These are phyloP conservation scores for Sarcocystis neurona DNA, from an alignment of 169 alveolate genomes.

Conservation along the genomic window DNA sequence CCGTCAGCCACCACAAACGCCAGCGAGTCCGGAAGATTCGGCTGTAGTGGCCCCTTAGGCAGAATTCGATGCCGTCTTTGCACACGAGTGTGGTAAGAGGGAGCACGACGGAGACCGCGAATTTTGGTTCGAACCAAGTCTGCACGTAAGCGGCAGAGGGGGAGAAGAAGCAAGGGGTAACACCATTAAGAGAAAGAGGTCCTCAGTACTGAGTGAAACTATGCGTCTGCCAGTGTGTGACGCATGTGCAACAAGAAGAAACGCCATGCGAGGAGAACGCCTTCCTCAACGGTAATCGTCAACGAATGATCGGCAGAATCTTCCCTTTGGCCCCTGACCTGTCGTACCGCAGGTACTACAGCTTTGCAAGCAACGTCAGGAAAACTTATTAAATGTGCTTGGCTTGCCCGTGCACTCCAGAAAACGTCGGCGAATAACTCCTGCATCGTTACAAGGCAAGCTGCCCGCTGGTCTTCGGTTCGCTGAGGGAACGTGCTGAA, in stretches of 20 bases:
- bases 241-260: too few species aligned
- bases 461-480: constrained; percentile 12
- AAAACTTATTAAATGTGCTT: too few species aligned
- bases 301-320: too few species aligned
- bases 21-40: constrained; percentile 16
- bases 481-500: not conserved
- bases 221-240: too few species aligned
- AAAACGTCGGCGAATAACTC: constrained; percentile 7
- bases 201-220: too few species aligned
- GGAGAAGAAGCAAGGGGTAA: not conserved
- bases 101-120: constrained; percentile 28
- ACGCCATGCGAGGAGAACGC: too few species aligned
- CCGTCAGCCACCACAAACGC: constrained; percentile 17
- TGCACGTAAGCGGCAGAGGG: not conserved
- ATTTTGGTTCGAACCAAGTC: not conserved
- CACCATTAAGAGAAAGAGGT: too few species aligned
- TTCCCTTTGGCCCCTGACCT: too few species aligned
- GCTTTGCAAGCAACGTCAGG: too few species aligned
- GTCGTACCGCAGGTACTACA: too few species aligned
- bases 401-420: not conserved
- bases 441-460: constrained; percentile 9
- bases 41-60: not conserved
- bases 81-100: constrained; percentile 10
- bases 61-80: constrained; percentile 31
- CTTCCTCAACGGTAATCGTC: too few species aligned